phyloP scores from a whole-genome alignment of 2,329 filamentous ascomycete species.

The Fusarium pilosicola region DNA sequence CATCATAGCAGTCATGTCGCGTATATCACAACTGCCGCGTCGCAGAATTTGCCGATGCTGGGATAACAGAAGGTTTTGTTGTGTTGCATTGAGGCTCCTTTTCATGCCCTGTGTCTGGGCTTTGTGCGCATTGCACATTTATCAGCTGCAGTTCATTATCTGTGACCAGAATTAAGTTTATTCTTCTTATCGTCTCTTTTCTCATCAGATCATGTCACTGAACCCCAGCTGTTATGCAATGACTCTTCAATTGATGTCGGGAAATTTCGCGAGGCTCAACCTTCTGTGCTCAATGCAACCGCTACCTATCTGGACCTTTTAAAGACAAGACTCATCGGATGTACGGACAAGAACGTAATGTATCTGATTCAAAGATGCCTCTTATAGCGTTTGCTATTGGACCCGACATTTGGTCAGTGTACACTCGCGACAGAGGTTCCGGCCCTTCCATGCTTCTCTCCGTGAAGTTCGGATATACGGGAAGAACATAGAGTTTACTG shows the following conservation, averaged over 20 bases:
- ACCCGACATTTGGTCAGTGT: neutral
- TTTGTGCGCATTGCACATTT: neutral
- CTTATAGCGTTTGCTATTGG: no score
- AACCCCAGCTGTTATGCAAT: neutral
- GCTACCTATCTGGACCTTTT: accelerated
- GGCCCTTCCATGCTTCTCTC: neutral
- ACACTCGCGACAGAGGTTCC: neutral
- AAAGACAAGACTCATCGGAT: neutral
- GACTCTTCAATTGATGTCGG: neutral
- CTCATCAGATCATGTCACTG: neutral
- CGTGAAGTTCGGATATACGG: neutral
- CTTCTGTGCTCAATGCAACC: accelerated
- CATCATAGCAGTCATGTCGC: neutral
- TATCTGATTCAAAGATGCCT: no score
- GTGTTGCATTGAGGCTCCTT: neutral
- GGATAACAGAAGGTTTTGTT: neutral
- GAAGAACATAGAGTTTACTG: neutral
- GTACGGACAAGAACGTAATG: no score
- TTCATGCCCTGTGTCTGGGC: neutral
- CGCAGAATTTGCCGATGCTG: neutral
- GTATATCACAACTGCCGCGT: neutral
- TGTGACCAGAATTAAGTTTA: neutral
- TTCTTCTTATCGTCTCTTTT: neutral
- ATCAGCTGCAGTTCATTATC: neutral
- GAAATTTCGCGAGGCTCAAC: neutral